Conservation (phyloP, 2,329 filamentous ascomycete genomes). For the Monascus ruber region DNA sequence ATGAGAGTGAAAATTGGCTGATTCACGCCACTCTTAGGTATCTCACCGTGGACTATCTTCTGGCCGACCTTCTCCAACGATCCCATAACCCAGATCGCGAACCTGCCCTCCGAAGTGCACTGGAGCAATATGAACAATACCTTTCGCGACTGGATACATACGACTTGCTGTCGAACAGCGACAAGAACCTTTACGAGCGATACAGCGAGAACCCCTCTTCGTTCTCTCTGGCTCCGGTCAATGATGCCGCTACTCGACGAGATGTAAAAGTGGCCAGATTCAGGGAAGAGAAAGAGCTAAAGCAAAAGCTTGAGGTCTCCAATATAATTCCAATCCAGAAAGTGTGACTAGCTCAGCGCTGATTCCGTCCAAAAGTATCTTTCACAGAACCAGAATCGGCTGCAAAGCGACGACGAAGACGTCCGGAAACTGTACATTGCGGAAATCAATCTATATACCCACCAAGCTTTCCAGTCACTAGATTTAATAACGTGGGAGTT, state of each 20-base stretch:
- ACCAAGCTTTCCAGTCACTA: conserved; percentile 75
- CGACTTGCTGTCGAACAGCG: conserved; percentile 52
- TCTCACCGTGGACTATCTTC: conserved; percentile 62
- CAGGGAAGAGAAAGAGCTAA: conserved; percentile 73
- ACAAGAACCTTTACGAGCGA: conserved; percentile 58
- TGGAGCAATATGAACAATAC: conserved; percentile 66
- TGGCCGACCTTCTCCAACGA: conserved; percentile 69
- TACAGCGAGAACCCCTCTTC: conserved; percentile 61
- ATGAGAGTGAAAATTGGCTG: conserved; percentile 5
- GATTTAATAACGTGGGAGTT: conserved; percentile 77
- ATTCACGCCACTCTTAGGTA: conserved; percentile 38
- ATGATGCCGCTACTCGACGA: conserved; percentile 57
- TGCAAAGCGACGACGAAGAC: conserved; percentile 72
- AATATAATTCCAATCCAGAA: not conserved
- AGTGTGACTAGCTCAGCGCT: conserved; percentile 17
- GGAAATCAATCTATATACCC: conserved; percentile 59
- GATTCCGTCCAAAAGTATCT: conserved; percentile 40
- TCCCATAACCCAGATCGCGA: conserved; percentile 53
- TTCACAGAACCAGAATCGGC: conserved; percentile 45
- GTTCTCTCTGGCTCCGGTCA: conserved; percentile 60
- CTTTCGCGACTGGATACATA: conserved; percentile 69
- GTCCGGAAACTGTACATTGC: conserved; percentile 68
- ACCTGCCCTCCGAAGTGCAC: conserved; percentile 49
- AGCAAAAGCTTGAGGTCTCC: conserved; percentile 62
- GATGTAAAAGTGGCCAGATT: conserved; percentile 80